These are phyloP conservation scores for Erythrophleum ivorense DNA, from an alignment of 331 rosid genomes.

Conservation along the genomic window DNA sequence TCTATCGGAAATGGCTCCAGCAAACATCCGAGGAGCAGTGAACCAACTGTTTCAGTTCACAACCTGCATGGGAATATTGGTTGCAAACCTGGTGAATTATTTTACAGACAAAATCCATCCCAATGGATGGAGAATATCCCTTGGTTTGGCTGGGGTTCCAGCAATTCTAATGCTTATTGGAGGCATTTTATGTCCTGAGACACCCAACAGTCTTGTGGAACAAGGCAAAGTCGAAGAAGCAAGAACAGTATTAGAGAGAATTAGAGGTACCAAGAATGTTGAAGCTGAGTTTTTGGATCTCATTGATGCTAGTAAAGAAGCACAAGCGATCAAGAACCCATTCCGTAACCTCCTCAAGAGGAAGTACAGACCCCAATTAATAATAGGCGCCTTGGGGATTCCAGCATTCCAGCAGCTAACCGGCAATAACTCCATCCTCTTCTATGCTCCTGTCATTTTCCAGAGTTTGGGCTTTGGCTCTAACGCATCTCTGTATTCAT, in stretches of 20 bases:
- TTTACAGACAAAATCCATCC: slow-evolving; percentile 85
- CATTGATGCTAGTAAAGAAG: slow-evolving; percentile 79
- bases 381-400: slow-evolving; percentile 89
- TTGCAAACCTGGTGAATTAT: slow-evolving; percentile 84
- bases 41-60: slow-evolving; percentile 95
- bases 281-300: slow-evolving; percentile 90
- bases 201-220: slow-evolving; percentile 95
- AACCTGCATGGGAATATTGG: slow-evolving; percentile 79
- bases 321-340: slow-evolving; percentile 63
- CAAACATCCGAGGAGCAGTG: slow-evolving; percentile 78
- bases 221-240: slow-evolving; percentile 82
- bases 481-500: slow-evolving; percentile 78
- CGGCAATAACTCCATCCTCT: slow-evolving; percentile 92
- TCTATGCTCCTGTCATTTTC: slow-evolving; percentile 96
- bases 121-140: slow-evolving; percentile 93
- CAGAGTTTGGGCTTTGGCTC: slow-evolving; percentile 94
- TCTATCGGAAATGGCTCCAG: slow-evolving; percentile 96
- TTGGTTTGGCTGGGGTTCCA: slow-evolving; percentile 88
- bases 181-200: slow-evolving; percentile 88
- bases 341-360: slow-evolving; percentile 69
- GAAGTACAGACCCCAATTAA: slow-evolving; percentile 82
- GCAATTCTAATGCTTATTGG: slow-evolving; percentile 84
- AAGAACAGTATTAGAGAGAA: slow-evolving; percentile 69
- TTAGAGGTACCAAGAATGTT: slow-evolving; percentile 83
- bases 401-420: slow-evolving; percentile 98